Percentiles rank a stretch among this genome's conserved stretches.
Conservation (phyloP, 768 basidiomycete genomes). For the Peribolospora kevripleyi region DNA sequence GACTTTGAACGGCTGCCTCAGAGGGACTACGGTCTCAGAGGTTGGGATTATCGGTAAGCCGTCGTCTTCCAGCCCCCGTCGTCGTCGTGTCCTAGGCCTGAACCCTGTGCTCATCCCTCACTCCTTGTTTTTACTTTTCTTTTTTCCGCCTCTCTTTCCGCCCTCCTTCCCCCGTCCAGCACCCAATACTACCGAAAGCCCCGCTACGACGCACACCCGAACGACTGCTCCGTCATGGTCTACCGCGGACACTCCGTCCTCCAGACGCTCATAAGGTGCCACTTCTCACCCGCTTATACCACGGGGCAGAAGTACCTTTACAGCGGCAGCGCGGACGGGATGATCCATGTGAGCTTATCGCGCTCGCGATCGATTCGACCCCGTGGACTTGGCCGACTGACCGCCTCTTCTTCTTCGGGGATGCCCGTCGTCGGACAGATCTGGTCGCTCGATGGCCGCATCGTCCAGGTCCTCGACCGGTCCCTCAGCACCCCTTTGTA, state of each 20-base stretch:
- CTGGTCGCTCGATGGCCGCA: slow-evolving; percentile 75
- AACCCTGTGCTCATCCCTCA: neutral
- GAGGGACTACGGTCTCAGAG: slow-evolving; percentile 31
- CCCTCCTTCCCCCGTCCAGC: neutral
- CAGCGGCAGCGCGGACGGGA: slow-evolving; percentile 69
- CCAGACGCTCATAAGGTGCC: slow-evolving; percentile 77
- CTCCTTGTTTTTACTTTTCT: too few species aligned
- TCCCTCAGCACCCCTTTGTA: slow-evolving; percentile 39
- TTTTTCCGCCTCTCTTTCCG: too few species aligned
- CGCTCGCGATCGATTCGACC: neutral
- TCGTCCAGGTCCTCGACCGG: slow-evolving; percentile 66
- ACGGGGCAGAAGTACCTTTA: slow-evolving; percentile 87
- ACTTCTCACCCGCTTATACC: slow-evolving; percentile 80
- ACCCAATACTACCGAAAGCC: slow-evolving; percentile 34
- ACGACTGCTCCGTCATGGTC: slow-evolving; percentile 84
- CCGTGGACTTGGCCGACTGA: neutral
- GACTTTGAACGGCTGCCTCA: slow-evolving; percentile 37
- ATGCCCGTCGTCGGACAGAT: slow-evolving; percentile 29
- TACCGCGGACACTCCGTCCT: slow-evolving; percentile 78
- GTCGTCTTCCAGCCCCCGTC: neutral
- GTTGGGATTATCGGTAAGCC: slow-evolving; percentile 63
- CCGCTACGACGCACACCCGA: slow-evolving; percentile 40
- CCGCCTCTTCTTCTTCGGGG: neutral
- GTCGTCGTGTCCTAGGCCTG: too few species aligned
- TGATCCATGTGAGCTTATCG: slow-evolving; percentile 39